A percentile compares a stretch with the other conserved stretches of the same genome.
These are phyloP conservation scores for Camellia oleifera DNA, from an alignment of 179 eudicot species.

Conservation along the genomic window DNA sequence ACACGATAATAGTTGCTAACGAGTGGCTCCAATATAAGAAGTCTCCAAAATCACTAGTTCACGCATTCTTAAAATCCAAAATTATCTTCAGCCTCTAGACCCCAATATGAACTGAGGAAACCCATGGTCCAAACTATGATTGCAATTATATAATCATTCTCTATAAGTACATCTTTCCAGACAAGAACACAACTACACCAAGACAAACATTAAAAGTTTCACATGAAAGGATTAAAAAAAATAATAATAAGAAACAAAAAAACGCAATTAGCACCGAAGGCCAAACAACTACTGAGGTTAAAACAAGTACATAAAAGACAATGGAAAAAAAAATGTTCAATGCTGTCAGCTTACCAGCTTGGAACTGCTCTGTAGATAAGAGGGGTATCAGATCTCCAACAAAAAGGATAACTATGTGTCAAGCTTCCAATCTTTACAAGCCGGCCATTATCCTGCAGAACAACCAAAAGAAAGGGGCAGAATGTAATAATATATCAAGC, in stretches of 20 bases:
- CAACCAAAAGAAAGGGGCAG: constrained; percentile 1
- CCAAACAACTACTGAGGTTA: no score
- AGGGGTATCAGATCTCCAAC: constrained; percentile 98
- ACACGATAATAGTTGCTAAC: background rate
- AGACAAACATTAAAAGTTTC: no score
- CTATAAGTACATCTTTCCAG: background rate
- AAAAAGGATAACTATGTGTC: constrained; percentile 87
- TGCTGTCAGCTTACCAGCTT: constrained; percentile 61
- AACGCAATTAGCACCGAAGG: no score
- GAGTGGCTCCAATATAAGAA: background rate
- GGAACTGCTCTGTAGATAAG: constrained; percentile 99
- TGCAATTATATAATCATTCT: background rate
- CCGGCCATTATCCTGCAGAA: constrained; percentile 67
- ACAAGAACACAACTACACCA: background rate
- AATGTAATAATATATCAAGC: background rate
- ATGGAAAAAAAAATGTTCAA: background rate
- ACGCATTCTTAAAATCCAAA: background rate
- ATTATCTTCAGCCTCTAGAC: background rate
- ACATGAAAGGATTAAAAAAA: no score
- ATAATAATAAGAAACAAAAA: no score
- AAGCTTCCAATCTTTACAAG: constrained; percentile 81
- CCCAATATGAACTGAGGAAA: background rate
- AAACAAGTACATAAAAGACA: background rate
- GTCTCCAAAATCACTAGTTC: background rate
- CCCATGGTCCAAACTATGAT: background rate